phyloP scores from a whole-genome alignment of 306 rosid genomes.

The Acacia acuminata region DNA sequence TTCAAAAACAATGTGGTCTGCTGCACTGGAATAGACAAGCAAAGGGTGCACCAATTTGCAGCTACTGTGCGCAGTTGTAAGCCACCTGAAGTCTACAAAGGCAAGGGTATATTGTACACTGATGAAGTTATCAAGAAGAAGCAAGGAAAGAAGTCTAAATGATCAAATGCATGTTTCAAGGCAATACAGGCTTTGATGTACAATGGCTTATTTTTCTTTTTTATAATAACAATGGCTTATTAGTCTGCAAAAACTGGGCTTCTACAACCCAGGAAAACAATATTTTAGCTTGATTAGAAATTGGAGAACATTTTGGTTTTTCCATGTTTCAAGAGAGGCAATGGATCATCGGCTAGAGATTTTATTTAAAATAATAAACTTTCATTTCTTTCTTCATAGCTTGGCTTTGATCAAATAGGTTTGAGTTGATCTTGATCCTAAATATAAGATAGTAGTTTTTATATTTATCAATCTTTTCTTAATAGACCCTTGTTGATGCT shows the following conservation, averaged over 20 bases:
- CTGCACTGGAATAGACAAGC: conserved; percentile 80
- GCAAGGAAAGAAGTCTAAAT: conserved; percentile 90
- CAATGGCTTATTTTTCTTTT: neutral
- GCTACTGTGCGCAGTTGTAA: conserved; percentile 78
- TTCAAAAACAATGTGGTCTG: conserved; percentile 89
- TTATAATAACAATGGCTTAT: neutral
- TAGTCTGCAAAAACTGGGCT: neutral
- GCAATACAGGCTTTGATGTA: neutral
- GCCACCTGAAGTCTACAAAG: conserved; percentile 93
- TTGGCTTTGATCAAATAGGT: neutral
- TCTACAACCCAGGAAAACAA: neutral
- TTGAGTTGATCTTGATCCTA: too few species aligned
- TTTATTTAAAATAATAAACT: neutral
- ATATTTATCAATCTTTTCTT: too few species aligned
- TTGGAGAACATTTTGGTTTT: conserved; percentile 4
- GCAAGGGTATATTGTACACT: conserved; percentile 86
- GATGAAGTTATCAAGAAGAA: conserved; percentile 83
- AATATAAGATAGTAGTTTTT: too few species aligned
- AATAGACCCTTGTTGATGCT: too few species aligned
- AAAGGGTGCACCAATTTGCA: conserved; percentile 86
- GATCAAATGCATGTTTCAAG: conserved; percentile 22
- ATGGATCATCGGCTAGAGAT: neutral
- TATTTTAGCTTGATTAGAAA: neutral
- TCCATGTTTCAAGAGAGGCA: neutral
- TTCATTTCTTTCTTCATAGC: neutral